Base-by-base conservation (phyloP, 306 rosid genomes). In the Begonia loranthoides region DNA sequence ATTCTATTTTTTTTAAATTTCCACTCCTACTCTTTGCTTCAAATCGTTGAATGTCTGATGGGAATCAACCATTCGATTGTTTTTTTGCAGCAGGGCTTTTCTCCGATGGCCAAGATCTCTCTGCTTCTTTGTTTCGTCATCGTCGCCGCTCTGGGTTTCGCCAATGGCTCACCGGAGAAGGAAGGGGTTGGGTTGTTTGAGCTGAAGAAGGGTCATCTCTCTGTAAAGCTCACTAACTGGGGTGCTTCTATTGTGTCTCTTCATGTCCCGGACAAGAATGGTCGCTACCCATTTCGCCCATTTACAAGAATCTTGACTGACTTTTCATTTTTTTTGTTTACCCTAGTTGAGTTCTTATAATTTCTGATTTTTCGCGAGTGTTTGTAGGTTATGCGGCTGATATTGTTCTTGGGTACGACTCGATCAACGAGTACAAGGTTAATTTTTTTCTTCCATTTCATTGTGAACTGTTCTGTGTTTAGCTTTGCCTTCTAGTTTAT, bases 381-480 rank as follows among this genome's bases (percentile, higher is more conserved):
- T 14, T 13, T 71, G 6, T 61, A 87, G 96, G 90, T 62, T 79
- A 80, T 57, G 62, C 78, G 51, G 84, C 61, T 49, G 94, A 87
- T 83, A 68, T 83, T 49, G 69, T 80, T 76, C 90, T 87, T 52
- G 96, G 93, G 50, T 87, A 80, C 52, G 69, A 83, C 67, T 73
- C 96, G 55, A 4, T 80, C 51, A 63, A 75, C 36, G 80, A 78
- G 33, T 87, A 87, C 65, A 60, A 53, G 44, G 95, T 79, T 58
- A 60, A 68, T 56, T 12, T 55, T 58, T 7, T 44, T 17, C 12
- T 28, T 44, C 33, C 53, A 51, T 49, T 52, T 13, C 14, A 9
- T 52, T 8, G 15, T 9, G n/a, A 45, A 36, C 15, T 41, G 49
- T 5, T 48, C 14, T 13, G 13, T 52, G 10, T 15, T 36, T 66